Conservation (phyloP, 2,329 filamentous ascomycete species). For the Fusarium tuaranense region DNA sequence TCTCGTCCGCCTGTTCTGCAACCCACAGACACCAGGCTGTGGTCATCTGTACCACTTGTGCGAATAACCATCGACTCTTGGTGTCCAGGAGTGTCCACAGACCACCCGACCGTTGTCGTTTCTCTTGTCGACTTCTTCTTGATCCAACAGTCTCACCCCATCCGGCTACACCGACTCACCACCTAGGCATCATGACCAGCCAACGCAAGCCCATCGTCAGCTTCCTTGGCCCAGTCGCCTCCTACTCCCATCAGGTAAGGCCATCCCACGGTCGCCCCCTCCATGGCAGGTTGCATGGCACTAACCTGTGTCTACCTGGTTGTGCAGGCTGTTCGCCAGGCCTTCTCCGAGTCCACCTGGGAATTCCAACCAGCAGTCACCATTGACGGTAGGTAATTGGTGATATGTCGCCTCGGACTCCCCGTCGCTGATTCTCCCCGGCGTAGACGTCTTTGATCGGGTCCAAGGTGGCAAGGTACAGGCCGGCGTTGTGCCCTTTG, state of each 20-base stretch:
- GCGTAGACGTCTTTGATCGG: conserved; percentile 79
- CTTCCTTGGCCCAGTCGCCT: conserved; percentile 62
- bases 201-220: conserved; percentile 56
- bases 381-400: conserved; percentile 58
- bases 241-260: conserved; percentile 64
- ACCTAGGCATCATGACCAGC: conserved; percentile 42
- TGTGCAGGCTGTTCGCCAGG: conserved; percentile 58
- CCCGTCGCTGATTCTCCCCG: conserved; percentile 17
- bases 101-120: neutral
- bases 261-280: conserved; percentile 3
- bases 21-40: conserved; percentile 6
- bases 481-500: conserved; percentile 90
- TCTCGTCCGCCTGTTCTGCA: conserved; percentile 8
- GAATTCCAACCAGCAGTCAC: conserved; percentile 63
- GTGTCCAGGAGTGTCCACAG: neutral
- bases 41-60: conserved; percentile 1
- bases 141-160: conserved; percentile 9
- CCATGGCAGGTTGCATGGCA: conserved; percentile 33
- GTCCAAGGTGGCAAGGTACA: conserved; percentile 75
- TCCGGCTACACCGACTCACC: conserved; percentile 19
- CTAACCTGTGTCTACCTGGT: conserved; percentile 23
- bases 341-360: conserved; percentile 62
- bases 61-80: neutral
- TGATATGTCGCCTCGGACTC: neutral
- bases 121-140: conserved; percentile 3